These are phyloP conservation scores for Tricholoma bakamatsutake DNA, from an alignment of 768 basidiomycete species.

Conservation along the genomic window DNA sequence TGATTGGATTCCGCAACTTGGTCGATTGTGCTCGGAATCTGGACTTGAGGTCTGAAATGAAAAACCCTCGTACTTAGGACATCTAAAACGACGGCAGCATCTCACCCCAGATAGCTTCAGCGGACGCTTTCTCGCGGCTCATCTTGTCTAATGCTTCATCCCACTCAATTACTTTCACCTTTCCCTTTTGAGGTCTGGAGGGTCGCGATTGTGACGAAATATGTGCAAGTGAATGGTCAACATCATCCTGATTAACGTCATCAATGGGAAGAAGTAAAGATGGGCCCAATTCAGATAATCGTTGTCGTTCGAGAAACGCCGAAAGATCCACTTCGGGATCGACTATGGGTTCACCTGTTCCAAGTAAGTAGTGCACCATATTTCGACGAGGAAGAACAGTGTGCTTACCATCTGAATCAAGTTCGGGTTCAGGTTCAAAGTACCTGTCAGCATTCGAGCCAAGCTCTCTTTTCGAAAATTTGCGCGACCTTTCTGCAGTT, in stretches of 20 bases:
- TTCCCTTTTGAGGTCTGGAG: constrained; percentile 46
- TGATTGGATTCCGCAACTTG: constrained; percentile 34
- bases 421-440: constrained; percentile 59
- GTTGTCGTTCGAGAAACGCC: constrained; percentile 58
- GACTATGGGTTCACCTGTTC: constrained; percentile 54
- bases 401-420: constrained; percentile 62
- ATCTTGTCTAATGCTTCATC: constrained; percentile 58
- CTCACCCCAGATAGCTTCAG: constrained; percentile 72
- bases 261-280: constrained; percentile 11
- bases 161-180: constrained; percentile 62
- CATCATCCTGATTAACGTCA: constrained; percentile 45
- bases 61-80: background rate
- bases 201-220: constrained; percentile 31
- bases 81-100: background rate
- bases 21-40: constrained; percentile 54
- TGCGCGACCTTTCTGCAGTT: constrained; percentile 39
- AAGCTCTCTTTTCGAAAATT: constrained; percentile 53
- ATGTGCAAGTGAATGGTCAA: constrained; percentile 54
- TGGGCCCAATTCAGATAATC: constrained; percentile 34
- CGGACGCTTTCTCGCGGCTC: constrained; percentile 62
- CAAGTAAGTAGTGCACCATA: background rate
- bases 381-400: background rate
- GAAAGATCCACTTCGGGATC: constrained; percentile 76
- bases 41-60: constrained; percentile 45
- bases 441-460: constrained; percentile 74